A percentile compares a stretch with the other conserved stretches of the same genome.
Evolutionary conservation across 2,329 filamentous ascomycete species (phyloP).

Genomic region (Venturiaceae sp.): DNA sequence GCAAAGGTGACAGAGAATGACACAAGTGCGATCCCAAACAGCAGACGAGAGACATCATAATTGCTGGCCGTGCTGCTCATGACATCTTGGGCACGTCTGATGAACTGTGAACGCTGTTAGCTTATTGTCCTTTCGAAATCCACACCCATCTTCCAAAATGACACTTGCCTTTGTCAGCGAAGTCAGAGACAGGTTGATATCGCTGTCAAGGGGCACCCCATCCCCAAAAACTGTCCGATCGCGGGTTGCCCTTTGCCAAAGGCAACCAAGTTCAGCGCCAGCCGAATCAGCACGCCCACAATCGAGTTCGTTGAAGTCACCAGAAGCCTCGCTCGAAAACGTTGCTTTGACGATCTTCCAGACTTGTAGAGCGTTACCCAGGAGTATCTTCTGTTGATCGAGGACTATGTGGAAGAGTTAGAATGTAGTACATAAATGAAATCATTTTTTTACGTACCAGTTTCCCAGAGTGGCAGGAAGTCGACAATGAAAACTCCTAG

Average conservation of each 20-base stretch:
- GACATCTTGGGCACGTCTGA: constrained; percentile 60
- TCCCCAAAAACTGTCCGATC: background rate
- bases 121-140: too few relatives aligned
- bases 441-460: constrained; percentile 34
- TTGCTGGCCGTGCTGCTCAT: constrained; percentile 91
- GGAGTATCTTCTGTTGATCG: constrained; percentile 58
- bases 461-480: constrained; percentile 67
- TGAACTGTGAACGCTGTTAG: constrained; percentile 39
- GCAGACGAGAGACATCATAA: constrained; percentile 63
- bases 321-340: constrained; percentile 49
- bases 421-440: background rate
- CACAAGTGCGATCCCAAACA: constrained; percentile 33
- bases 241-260: constrained; percentile 46
- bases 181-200: background rate
- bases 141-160: background rate
- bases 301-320: constrained; percentile 14
- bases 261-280: constrained; percentile 48
- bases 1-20: constrained; percentile 29
- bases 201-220: background rate
- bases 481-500: constrained; percentile 76
- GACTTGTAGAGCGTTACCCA: constrained; percentile 74
- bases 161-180: background rate
- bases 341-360: constrained; percentile 65
- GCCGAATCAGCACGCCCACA: constrained; percentile 14
- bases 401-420: constrained; percentile 16